These are phyloP conservation scores for Marchantia paleacea DNA, from an alignment of 225 moss, liverwort and hornwort genomes.

Conservation along the genomic window DNA sequence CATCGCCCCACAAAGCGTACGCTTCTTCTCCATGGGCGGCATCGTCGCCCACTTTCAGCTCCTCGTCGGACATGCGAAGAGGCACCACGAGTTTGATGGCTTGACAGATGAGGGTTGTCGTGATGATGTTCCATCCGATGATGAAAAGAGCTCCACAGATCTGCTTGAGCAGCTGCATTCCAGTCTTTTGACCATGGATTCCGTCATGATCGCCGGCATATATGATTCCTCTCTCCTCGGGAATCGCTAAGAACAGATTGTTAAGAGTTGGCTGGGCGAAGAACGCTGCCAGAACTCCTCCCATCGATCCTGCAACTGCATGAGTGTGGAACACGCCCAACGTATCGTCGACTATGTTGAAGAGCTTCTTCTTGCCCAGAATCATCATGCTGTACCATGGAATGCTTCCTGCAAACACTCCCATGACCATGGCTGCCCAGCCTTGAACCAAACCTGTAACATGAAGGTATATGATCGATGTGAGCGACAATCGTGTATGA, in stretches of 20 bases:
- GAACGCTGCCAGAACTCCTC: slow-evolving; percentile 17
- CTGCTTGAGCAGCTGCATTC: slow-evolving; percentile 18
- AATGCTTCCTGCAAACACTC: slow-evolving; percentile 37
- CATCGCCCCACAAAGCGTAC: slow-evolving; percentile 36
- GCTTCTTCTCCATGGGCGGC: slow-evolving; percentile 48
- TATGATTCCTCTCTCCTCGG: slow-evolving; percentile 9
- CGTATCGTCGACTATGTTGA: slow-evolving; percentile 11
- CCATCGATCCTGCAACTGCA: slow-evolving; percentile 20
- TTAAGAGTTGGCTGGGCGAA: slow-evolving; percentile 17
- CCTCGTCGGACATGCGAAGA: slow-evolving; percentile 25
- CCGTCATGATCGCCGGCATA: not conserved
- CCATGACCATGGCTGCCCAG: slow-evolving; percentile 40
- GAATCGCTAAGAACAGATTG: slow-evolving; percentile 11
- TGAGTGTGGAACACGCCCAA: slow-evolving; percentile 29
- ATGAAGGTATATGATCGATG: too few species aligned
- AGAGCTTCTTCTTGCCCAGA: slow-evolving; percentile 19
- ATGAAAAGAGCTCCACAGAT: slow-evolving; percentile 19
- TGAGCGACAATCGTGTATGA: too few species aligned
- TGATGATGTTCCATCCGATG: slow-evolving; percentile 21
- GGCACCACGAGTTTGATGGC: slow-evolving; percentile 11
- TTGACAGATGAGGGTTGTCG: slow-evolving; percentile 18
- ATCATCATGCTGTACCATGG: slow-evolving; percentile 52
- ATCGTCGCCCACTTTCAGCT: slow-evolving; percentile 38
- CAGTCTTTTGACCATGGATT: not conserved
- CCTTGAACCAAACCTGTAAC: slow-evolving; percentile 45